Conservation (phyloP, 306 rosid genomes). For the Vachellia pachyceras region DNA sequence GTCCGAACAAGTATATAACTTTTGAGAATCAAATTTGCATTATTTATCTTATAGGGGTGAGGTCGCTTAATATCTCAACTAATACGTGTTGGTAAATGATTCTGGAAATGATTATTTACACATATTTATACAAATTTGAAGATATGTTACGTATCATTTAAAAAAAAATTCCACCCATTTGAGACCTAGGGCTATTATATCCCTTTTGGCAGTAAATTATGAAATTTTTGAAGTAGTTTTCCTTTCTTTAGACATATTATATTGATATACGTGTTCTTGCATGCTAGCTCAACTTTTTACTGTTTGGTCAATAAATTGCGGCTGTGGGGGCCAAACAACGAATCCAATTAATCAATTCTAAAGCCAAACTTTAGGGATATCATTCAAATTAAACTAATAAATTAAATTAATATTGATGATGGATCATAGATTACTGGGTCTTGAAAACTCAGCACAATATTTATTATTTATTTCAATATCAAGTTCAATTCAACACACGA, state of each 20-base stretch:
- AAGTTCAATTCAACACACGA: background rate
- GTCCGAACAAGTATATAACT: too few species aligned
- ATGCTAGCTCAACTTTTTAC: constrained; percentile 10
- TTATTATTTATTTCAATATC: background rate
- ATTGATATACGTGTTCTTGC: background rate
- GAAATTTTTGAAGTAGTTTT: too few species aligned
- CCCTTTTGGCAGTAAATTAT: too few species aligned
- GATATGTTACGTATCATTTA: too few species aligned
- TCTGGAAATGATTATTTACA: too few species aligned
- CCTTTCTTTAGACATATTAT: background rate
- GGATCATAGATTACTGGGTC: background rate
- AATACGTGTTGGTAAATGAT: too few species aligned
- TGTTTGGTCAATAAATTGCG: constrained; percentile 25
- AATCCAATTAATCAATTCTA: background rate
- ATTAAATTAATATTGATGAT: background rate
- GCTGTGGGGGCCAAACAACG: background rate
- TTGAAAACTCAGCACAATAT: background rate
- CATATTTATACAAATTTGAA: too few species aligned
- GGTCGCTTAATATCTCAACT: too few species aligned
- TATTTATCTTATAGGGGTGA: too few species aligned
- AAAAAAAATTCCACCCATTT: too few species aligned
- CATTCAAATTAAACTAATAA: background rate
- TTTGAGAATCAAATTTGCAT: too few species aligned
- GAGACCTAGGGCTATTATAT: too few species aligned
- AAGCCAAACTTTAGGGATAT: background rate